Base-by-base conservation (phyloP, 2,329 filamentous ascomycete species). In the Herpotrichia juniperi region DNA sequence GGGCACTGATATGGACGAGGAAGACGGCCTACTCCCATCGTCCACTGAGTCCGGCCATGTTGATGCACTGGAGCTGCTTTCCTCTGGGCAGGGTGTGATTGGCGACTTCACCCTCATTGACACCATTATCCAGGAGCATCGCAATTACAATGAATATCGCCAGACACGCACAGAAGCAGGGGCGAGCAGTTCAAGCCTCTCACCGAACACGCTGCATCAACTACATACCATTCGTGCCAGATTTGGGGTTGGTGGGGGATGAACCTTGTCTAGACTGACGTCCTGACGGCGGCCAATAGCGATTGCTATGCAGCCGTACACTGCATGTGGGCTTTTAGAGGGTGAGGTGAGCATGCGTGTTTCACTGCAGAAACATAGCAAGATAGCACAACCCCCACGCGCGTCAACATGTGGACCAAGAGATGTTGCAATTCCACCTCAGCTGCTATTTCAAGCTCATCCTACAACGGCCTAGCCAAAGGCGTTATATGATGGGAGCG, bases 21-120 rank as follows among this genome's bases (percentile, higher is more conserved):
- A 60, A 25, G 62, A 67, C 22, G 53, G 53, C 22, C 51, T 71
- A 35, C 52, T 72, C 61, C 68, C 47, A 35, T 75, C 46, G 62
- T 64, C 51, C 34, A 69, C 42, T 42, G 65, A 51, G 31, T 46
- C 50, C 10, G 62, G 62, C 24, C 63, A 66, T 26, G 54, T 57
- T 24, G 69, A 72, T 48, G 67, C 66, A 26, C 73, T 79, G 47
- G 78, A 80, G 50, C 62, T 74, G 25, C 77, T 80, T 57, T 73
- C 74, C 51, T 78, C 76, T 7, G 78, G 78, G 11, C 76, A 80
- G 55, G 76, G 76, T 50, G 67, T 79, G 11, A 67, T 80, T 50
- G 76, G 73, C 2, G 74, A 79, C 51, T 69, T 80, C 44, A 67
- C 75, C 44, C 50, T 79, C 22, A 54, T 71, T 46, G 69, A 75